Conservation (phyloP, 148 eudicot species). For the Drosera capensis region DNA sequence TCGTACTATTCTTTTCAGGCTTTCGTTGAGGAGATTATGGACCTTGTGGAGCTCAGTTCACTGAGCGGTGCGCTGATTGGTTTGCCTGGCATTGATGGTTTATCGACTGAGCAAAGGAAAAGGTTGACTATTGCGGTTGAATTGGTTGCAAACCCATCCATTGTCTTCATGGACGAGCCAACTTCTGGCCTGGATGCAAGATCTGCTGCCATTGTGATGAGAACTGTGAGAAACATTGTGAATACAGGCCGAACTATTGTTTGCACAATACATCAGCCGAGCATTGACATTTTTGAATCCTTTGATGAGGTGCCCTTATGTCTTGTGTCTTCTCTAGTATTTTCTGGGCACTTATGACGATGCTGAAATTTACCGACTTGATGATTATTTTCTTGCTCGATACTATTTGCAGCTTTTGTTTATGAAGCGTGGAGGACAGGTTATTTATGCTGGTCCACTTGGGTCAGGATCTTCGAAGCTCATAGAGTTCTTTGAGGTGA, state of each 20-base stretch:
- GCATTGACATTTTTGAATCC: conserved; percentile 97
- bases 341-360: too few species aligned
- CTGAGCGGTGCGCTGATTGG: conserved; percentile 84
- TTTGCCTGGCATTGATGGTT: conserved; percentile 89
- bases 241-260: conserved; percentile 97
- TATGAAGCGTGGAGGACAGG: conserved; percentile 96
- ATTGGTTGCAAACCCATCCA: conserved; percentile 96
- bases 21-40: conserved; percentile 96
- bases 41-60: conserved; percentile 83
- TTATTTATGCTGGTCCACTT: conserved; percentile 90
- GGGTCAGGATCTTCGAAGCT: conserved; percentile 78
- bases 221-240: conserved; percentile 92
- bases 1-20: conserved; percentile 33
- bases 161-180: conserved; percentile 98
- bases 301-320: conserved; percentile 98
- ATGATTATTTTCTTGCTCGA: too few species aligned
- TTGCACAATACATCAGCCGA: conserved; percentile 97
- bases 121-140: conserved; percentile 93
- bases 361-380: too few species aligned
- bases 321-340: not conserved
- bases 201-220: conserved; percentile 98
- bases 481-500: conserved; percentile 77
- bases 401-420: conserved; percentile 87
- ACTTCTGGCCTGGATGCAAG: conserved; percentile 97
- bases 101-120: conserved; percentile 96